These are phyloP conservation scores for Rhizophora mangle DNA, from an alignment of 345 rosid genomes.

Conservation along the genomic window DNA sequence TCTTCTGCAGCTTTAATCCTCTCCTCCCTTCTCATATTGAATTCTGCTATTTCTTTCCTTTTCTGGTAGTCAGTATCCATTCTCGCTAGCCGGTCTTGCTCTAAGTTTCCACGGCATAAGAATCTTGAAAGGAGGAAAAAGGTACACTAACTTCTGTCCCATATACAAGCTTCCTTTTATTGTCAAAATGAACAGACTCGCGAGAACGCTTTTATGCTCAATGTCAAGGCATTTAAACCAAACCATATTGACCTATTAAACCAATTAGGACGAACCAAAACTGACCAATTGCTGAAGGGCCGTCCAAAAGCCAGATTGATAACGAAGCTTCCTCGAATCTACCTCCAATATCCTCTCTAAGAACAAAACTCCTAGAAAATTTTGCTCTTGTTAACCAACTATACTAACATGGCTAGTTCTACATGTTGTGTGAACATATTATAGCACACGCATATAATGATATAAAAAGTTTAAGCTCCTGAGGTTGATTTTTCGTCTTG, in stretches of 20 bases:
- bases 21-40: constrained; percentile 75
- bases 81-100: constrained; percentile 83
- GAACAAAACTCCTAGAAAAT: neutral
- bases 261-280: constrained; percentile 21
- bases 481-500: constrained; percentile 10
- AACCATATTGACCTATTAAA: constrained; percentile 18
- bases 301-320: constrained; percentile 34
- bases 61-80: constrained; percentile 83
- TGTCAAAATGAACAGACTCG: neutral
- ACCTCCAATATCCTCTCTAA: neutral
- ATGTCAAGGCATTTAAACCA: constrained; percentile 5
- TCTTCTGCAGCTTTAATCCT: constrained; percentile 77
- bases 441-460: neutral
- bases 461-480: constrained; percentile 1
- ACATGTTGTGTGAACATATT: neutral
- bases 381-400: neutral
- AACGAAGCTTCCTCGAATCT: constrained; percentile 8
- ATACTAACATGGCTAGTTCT: neutral
- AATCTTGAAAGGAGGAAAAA: constrained; percentile 8
- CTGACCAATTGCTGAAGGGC: neutral
- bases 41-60: constrained; percentile 72
- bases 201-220: neutral
- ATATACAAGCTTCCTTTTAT: neutral
- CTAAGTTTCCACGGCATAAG: constrained; percentile 21
- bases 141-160: neutral